Evolutionary conservation across 257 asterid genomes (phyloP), one percentile per base, ranked within the genome.

Genomic region (Salvia rosmarinus): DNA sequence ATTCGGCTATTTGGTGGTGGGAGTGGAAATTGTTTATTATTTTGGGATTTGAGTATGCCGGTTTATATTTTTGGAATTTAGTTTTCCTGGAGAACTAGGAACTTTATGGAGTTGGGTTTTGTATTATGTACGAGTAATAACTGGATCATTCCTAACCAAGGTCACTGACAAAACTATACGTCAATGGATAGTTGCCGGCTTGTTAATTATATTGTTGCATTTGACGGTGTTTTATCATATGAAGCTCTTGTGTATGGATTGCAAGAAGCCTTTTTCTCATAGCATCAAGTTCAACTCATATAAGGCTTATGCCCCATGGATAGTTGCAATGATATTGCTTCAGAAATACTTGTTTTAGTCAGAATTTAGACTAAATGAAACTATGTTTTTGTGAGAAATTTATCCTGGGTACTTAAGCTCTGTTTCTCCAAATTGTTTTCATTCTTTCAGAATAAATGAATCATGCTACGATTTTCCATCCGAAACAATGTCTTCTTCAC

Each of bases 11-110:
- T 47, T n/a, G 37, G 30, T n/a, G 40, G 56, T 21, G 67, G 50
- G 49, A 20, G 57, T 76, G 63, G 32, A 25, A 20, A 67, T 75
- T 68, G 62, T 69, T 55, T 67, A 23, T 40, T 30, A 49, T 28
- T 51, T 70, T 37, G 73, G 43, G 40, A 14, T 55, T 47, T 49
- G 44, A 32, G 49, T 58, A 13, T 8, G 44, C 14, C 11, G 43
- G 17, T 14, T 28, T 51, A 40, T 9, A 21, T 16, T 72, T 54
- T 21, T 63, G 64, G 25, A 42, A 16, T 34, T 16, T 16, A 40
- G n/a, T 37, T 58, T 34, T 42, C 16, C 19, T 30, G 46, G 74
- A 34, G 64, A 42, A 44, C 28, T 52, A 9, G 37, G 32, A 51
- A 30, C 51, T 5, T 30, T 55, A n/a, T 14, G 66, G 64, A 34